phyloP scores from a whole-genome alignment of 148 eudicot genomes.

The Chenopodium album region DNA sequence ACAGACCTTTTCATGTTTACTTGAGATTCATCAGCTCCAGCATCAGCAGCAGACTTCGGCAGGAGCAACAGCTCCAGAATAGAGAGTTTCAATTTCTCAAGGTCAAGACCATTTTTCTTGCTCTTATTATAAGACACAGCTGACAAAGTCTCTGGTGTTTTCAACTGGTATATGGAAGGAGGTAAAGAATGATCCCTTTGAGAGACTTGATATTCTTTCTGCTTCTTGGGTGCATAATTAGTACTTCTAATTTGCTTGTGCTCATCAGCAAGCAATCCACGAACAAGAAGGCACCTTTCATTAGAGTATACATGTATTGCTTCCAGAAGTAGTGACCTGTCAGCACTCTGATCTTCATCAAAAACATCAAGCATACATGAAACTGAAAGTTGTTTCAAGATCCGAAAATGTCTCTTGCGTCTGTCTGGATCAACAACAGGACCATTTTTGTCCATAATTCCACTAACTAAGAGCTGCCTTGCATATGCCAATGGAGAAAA shows the following conservation, averaged over 20 bases:
- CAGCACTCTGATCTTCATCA: conserved; percentile 53
- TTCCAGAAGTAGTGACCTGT: conserved; percentile 42
- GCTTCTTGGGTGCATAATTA: conserved; percentile 34
- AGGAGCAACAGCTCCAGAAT: conserved; percentile 64
- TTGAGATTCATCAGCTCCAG: conserved; percentile 52
- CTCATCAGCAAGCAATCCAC: conserved; percentile 44
- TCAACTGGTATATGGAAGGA: conserved; percentile 39
- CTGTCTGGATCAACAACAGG: conserved; percentile 42
- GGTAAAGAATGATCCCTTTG: conserved; percentile 35
- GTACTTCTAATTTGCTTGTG: conserved; percentile 29
- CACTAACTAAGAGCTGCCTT: conserved; percentile 88
- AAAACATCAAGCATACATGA: conserved; percentile 59
- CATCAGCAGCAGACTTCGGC: conserved; percentile 44
- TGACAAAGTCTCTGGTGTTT: conserved; percentile 28
- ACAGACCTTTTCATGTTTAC: conserved; percentile 53
- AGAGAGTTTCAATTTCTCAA: conserved; percentile 59
- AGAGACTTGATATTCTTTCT: conserved; percentile 30
- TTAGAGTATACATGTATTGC: conserved; percentile 66
- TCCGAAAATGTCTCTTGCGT: conserved; percentile 60
- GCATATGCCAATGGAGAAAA: conserved; percentile 83
- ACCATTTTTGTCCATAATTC: conserved; percentile 66
- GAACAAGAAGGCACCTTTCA: conserved; percentile 84
- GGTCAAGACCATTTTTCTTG: conserved; percentile 34
- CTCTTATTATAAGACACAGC: conserved; percentile 28
- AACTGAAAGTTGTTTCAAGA: conserved; percentile 84